Evolutionary conservation across 345 rosid species (phyloP).

Genomic region (Rhodamnia argentea): DNA sequence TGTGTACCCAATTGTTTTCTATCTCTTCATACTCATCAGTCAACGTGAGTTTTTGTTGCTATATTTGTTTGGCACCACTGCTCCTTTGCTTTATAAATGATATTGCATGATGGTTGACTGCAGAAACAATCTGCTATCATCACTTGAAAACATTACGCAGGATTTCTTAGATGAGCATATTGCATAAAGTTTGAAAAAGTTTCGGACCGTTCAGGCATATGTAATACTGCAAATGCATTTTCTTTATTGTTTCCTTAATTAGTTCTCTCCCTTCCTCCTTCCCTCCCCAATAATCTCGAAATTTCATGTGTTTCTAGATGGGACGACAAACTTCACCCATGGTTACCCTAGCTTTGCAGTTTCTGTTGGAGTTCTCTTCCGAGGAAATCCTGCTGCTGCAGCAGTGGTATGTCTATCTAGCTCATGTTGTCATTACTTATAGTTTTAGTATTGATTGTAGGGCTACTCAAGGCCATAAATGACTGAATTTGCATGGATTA

Average conservation of each 20-base stretch:
- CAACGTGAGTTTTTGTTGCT: neutral
- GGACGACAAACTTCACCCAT: constrained; percentile 95
- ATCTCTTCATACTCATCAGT: neutral
- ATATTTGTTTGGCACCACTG: neutral
- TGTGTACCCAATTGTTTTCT: neutral
- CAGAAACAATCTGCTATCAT: neutral
- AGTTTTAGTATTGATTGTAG: neutral
- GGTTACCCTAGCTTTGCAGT: constrained; percentile 97
- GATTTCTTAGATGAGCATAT: neutral
- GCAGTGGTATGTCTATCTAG: constrained; percentile 55
- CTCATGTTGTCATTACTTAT: neutral
- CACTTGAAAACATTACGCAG: neutral
- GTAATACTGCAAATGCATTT: neutral
- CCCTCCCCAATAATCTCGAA: neutral
- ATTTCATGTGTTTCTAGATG: constrained; percentile 35
- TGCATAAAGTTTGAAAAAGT: neutral
- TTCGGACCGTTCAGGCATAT: neutral
- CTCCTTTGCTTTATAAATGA: neutral
- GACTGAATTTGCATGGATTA: neutral
- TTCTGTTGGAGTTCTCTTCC: constrained; percentile 82
- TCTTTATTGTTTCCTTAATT: neutral
- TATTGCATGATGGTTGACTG: neutral
- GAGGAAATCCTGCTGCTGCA: constrained; percentile 80
- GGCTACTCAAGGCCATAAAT: neutral
- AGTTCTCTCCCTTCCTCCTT: neutral